Percentiles rank a stretch among this genome's conserved stretches.
Conservation (phyloP, 1,284 basidiomycete species). For the Moesziomyces aphidis region DNA sequence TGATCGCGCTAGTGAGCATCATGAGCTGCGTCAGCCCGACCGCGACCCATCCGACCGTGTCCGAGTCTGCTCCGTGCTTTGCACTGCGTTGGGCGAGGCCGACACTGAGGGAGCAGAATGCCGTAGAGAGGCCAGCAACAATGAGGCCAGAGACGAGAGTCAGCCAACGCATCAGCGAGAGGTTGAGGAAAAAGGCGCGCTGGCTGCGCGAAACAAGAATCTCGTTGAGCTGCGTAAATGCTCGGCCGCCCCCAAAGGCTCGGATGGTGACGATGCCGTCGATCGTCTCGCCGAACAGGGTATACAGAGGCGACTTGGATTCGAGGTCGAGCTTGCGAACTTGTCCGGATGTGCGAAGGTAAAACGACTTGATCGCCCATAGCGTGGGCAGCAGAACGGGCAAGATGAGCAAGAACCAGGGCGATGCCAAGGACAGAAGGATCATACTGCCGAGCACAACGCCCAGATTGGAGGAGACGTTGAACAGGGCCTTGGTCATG, state of each 20-base stretch:
- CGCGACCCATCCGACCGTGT: too few relatives aligned
- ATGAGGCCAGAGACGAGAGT: too few relatives aligned
- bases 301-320: conserved; percentile 49
- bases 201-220: conserved; percentile 4
- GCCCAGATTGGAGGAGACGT: not conserved
- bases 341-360: conserved; percentile 15
- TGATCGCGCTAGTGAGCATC: conserved; percentile 1
- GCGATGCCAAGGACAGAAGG: conserved; percentile 22
- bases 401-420: conserved; percentile 29
- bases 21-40: too few relatives aligned
- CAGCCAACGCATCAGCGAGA: conserved; percentile 9
- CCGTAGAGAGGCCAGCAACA: too few relatives aligned
- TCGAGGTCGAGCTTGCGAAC: conserved; percentile 49
- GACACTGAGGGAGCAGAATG: too few relatives aligned
- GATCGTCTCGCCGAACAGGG: conserved; percentile 73
- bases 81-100: too few relatives aligned
- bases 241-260: conserved; percentile 82
- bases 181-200: conserved; percentile 5
- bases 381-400: conserved; percentile 29
- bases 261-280: conserved; percentile 82
- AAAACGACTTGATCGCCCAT: conserved; percentile 43
- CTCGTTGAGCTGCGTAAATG: conserved; percentile 72
- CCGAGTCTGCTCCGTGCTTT: too few relatives aligned
- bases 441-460: conserved; percentile 2
- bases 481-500: too few relatives aligned